A percentile compares a stretch with the other conserved stretches of the same genome.
Evolutionary conservation across 306 rosid genomes (phyloP).

Genomic region (Prunus mume): DNA sequence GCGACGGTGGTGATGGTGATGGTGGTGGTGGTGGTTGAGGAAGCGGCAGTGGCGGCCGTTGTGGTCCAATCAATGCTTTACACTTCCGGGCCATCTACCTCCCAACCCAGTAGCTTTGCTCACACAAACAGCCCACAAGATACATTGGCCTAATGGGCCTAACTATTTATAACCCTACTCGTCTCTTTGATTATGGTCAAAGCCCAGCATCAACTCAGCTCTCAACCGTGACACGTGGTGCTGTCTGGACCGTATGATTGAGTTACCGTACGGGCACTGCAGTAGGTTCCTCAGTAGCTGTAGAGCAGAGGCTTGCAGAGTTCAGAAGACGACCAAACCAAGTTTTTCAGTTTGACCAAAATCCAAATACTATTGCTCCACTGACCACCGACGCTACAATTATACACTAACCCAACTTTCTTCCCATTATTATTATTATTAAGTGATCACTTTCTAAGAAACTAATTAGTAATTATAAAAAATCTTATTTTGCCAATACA

Average conservation of each 20-base stretch:
- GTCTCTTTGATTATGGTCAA: neutral
- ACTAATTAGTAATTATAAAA: neutral
- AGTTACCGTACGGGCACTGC: neutral
- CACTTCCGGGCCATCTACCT: neutral
- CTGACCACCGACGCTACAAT: conserved; percentile 11
- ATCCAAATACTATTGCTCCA: neutral
- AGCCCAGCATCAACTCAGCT: neutral
- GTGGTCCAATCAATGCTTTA: neutral
- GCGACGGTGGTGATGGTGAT: no score
- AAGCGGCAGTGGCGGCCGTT: no score
- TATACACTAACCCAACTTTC: neutral
- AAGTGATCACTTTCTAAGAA: neutral
- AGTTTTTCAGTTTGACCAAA: conserved; percentile 1
- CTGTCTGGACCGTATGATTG: neutral
- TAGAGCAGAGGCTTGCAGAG: conserved; percentile 14
- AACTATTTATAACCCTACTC: neutral
- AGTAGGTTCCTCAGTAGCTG: neutral
- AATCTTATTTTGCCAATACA: neutral
- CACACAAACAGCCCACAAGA: neutral
- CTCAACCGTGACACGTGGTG: neutral
- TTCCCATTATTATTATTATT: neutral
- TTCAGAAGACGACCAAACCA: neutral
- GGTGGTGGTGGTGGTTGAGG: no score
- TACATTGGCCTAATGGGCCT: neutral
- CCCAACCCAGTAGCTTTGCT: neutral